phyloP scores from a whole-genome alignment of 1,139 yeast genomes.

The Blastobotrys persicus region DNA sequence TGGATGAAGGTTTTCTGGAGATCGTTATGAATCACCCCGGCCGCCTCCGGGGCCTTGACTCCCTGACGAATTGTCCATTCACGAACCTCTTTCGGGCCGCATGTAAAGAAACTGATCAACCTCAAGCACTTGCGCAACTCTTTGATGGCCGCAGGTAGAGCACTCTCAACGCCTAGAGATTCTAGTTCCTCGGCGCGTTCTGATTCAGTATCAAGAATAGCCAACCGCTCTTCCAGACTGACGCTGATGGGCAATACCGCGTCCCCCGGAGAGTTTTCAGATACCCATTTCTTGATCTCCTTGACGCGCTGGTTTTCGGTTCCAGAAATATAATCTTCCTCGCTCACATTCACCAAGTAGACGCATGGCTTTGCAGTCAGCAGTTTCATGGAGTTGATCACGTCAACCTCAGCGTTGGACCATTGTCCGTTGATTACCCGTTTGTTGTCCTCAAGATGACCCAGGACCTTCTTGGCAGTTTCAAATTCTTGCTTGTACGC shows the following conservation, averaged over 20 bases:
- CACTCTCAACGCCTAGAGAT: slow-evolving; percentile 70
- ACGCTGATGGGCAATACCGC: slow-evolving; percentile 82
- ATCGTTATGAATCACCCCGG: slow-evolving; percentile 83
- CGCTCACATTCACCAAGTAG: slow-evolving; percentile 83
- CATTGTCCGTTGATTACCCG: slow-evolving; percentile 87
- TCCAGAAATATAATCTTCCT: slow-evolving; percentile 75
- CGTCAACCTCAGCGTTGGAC: slow-evolving; percentile 85
- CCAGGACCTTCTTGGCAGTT: slow-evolving; percentile 69
- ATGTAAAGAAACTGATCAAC: slow-evolving; percentile 76
- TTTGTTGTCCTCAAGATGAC: slow-evolving; percentile 70
- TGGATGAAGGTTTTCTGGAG: slow-evolving; percentile 71
- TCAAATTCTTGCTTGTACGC: slow-evolving; percentile 68
- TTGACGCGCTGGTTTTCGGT: slow-evolving; percentile 24
- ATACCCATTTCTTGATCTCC: slow-evolving; percentile 86
- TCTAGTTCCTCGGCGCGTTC: slow-evolving; percentile 80
- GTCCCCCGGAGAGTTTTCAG: slow-evolving; percentile 81
- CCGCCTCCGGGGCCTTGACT: slow-evolving; percentile 74
- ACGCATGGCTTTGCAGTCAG: slow-evolving; percentile 93
- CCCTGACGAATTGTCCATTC: slow-evolving; percentile 78
- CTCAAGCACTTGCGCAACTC: slow-evolving; percentile 60
- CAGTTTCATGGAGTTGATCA: slow-evolving; percentile 75
- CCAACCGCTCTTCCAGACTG: slow-evolving; percentile 77
- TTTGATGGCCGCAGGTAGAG: slow-evolving; percentile 73
- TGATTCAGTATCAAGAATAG: slow-evolving; percentile 61
- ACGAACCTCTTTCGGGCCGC: slow-evolving; percentile 75